Conservation (phyloP, 1,284 basidiomycete genomes). For the Lentinus polychrous region DNA sequence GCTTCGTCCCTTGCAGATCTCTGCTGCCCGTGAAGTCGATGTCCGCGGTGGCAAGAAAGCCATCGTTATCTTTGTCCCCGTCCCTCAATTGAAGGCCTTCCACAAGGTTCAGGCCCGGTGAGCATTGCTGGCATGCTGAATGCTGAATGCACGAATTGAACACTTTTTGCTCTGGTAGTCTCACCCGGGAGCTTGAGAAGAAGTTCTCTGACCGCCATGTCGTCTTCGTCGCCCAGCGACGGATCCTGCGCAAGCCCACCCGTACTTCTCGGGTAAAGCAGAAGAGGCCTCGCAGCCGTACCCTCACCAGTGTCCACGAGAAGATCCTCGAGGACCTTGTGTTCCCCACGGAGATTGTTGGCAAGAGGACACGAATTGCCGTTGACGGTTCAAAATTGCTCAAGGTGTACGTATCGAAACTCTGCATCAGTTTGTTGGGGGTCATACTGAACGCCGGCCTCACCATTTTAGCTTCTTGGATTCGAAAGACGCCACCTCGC, state of each 20-base stretch:
- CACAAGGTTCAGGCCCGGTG: slow-evolving; percentile 98
- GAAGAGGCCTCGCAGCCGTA: slow-evolving; percentile 95
- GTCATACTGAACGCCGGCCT: slow-evolving; percentile 8
- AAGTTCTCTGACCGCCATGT: slow-evolving; percentile 99
- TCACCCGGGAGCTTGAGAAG: slow-evolving; percentile 99
- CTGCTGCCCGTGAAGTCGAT: slow-evolving; percentile 97
- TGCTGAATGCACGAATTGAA: slow-evolving; percentile 5
- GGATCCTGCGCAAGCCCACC: slow-evolving; percentile 97
- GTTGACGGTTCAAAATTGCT: slow-evolving; percentile 89
- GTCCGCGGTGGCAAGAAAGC: slow-evolving; percentile 99
- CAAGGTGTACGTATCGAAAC: slow-evolving; percentile 74
- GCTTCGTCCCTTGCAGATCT: slow-evolving; percentile 94
- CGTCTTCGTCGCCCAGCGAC: slow-evolving; percentile 97
- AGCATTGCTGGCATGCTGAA: slow-evolving; percentile 21
- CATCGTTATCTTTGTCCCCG: slow-evolving; percentile 97
- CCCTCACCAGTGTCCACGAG: slow-evolving; percentile 96
- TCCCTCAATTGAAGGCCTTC: slow-evolving; percentile 98
- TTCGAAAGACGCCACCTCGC: slow-evolving; percentile 95
- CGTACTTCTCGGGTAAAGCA: slow-evolving; percentile 90
- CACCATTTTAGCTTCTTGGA: slow-evolving; percentile 75
- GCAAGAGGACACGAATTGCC: slow-evolving; percentile 91
- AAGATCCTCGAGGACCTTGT: slow-evolving; percentile 98
- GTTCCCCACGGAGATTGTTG: slow-evolving; percentile 98
- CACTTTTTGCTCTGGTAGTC: slow-evolving; percentile 40
- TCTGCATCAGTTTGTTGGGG: neutral